Conservation (phyloP, 1,284 basidiomycete species). For the Marasmius fiardii region DNA sequence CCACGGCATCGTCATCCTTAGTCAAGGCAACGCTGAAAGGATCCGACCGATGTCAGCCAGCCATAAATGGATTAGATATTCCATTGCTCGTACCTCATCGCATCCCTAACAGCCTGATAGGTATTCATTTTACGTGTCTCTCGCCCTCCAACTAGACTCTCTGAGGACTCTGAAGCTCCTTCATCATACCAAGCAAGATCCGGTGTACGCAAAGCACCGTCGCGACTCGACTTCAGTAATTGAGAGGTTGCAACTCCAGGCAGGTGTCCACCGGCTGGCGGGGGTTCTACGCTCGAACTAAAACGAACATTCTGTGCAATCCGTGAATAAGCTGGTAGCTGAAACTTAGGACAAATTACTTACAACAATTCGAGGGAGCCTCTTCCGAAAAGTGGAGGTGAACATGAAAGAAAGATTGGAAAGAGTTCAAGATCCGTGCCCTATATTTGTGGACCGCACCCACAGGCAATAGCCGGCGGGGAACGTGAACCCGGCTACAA, state of each 20-base stretch:
- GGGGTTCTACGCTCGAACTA: constrained; percentile 53
- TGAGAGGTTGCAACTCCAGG: constrained; percentile 66
- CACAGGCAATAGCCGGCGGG: too few relatives aligned
- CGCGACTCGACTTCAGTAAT: constrained; percentile 59
- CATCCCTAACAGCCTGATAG: constrained; percentile 88
- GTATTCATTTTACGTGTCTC: constrained; percentile 90
- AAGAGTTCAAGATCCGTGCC: constrained; percentile 39
- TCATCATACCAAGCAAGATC: constrained; percentile 72
- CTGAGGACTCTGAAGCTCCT: constrained; percentile 38
- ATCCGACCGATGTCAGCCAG: neutral
- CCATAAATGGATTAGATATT: neutral
- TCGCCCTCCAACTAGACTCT: constrained; percentile 62
- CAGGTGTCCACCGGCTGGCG: constrained; percentile 71
- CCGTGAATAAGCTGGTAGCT: neutral
- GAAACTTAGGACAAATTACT: neutral
- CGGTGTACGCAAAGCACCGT: constrained; percentile 67
- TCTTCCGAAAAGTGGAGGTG: constrained; percentile 26
- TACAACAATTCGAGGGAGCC: constrained; percentile 15
- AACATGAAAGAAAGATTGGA: constrained; percentile 27
- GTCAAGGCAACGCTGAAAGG: constrained; percentile 66
- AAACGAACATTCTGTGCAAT: constrained; percentile 32
- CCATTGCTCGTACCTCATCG: constrained; percentile 58
- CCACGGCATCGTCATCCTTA: constrained; percentile 83
- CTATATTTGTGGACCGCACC: too few relatives aligned
- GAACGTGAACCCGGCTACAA: too few relatives aligned